Evolutionary conservation across 208 protist genomes (phyloP).

Genomic region (Acanthamoeba triangularis): DNA sequence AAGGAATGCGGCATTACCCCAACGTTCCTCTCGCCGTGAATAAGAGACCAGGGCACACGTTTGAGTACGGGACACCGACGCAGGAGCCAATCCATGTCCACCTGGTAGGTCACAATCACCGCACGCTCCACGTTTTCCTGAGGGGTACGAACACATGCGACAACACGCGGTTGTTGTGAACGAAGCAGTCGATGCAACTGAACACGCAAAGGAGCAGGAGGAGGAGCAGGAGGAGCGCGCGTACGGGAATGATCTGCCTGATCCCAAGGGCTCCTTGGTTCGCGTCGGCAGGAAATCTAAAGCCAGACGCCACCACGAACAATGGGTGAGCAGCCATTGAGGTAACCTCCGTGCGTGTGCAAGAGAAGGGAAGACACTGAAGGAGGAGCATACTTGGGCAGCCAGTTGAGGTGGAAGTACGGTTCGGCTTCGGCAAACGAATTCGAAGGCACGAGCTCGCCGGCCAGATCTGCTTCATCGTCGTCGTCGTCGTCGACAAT

Average conservation of each 20-base stretch:
- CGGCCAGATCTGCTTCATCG: neutral
- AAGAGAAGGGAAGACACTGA: neutral
- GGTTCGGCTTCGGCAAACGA: neutral
- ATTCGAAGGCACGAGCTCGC: conserved; percentile 3
- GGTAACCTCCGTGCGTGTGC: neutral
- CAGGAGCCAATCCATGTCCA: conserved; percentile 56
- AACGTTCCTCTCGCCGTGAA: neutral
- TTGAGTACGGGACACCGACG: conserved; percentile 11
- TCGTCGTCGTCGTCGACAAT: neutral
- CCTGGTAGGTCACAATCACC: conserved; percentile 29
- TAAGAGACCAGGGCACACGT: conserved; percentile 23
- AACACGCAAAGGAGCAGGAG: neutral
- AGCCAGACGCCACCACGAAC: neutral
- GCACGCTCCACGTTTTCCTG: conserved; percentile 56
- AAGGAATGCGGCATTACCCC: neutral
- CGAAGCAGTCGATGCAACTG: neutral
- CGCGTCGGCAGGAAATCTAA: neutral
- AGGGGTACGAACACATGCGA: neutral
- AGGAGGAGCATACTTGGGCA: neutral
- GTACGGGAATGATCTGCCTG: conserved; percentile 43
- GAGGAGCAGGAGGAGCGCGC: neutral
- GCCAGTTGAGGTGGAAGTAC: conserved; percentile 1
- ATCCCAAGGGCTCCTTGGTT: neutral
- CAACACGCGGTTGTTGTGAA: neutral
- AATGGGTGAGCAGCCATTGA: neutral